Base-by-base conservation (phyloP, 371 early-diverging fungal species). In the Thermomucor indicae-seudaticae region DNA sequence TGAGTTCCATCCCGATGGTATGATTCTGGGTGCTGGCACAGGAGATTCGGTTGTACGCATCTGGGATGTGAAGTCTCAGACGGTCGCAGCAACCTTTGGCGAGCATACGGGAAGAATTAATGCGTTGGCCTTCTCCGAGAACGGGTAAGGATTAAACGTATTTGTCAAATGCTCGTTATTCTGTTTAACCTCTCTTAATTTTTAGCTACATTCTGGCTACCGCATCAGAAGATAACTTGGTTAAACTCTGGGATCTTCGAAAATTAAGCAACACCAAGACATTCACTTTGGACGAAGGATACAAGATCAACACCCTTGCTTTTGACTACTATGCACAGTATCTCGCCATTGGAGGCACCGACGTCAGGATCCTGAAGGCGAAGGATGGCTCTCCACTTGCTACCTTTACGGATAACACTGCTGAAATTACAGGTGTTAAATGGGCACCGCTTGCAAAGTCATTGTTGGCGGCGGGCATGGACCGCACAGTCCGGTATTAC, bases 1-100 rank as follows among this genome's bases (percentile, higher is more conserved):
- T 37, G 64, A 82, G 14, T 90, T 93, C 82, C 95, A 96, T 71
- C 96, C 96, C 8, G 96, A 96, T 64, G 96, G 95, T 62, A 72
- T 88, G 54, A 78, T 95, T 50, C 61, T 93, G 30, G 95, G 83
- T 27, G 81, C 88, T n/a, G 95, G 92, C 49, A 86, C 89, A 0
- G 47, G 62, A 29, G 86, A 91, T 47, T 78, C 85, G n/a, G 60
- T 65, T 30, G 81, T 93, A 25, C 82, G 84, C 32, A 85, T 96
- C 44, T 89, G 94, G 88, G 94, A 94, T 68, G 77, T 92, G 49
- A 90, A 87, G 53, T 73, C 85, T 14, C 84, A 81, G 57, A 75
- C 72, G 16, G 70, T 81, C 29, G 89, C 89, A 30, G 83, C 87
- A 10, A 74, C 80, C 19, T 89, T 96, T 50, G 79, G 74, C 14